Evolutionary conservation across 306 rosid species (phyloP).

Genomic region (Spatholobus suberectus): DNA sequence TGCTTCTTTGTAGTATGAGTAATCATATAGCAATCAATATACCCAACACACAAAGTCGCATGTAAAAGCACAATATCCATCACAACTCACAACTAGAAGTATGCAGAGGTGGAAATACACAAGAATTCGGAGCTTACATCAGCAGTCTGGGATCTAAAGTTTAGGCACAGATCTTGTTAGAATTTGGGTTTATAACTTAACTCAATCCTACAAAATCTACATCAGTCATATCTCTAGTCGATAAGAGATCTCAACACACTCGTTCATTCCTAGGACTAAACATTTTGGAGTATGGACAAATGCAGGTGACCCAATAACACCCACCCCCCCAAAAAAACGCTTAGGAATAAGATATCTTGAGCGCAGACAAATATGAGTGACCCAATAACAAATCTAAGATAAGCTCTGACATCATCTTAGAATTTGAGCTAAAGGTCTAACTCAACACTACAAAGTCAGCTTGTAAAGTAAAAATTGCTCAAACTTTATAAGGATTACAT

Average conservation of each 20-base stretch:
- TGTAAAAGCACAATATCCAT: not conserved
- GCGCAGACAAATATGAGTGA: no score
- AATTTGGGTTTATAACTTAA: no score
- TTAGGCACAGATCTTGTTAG: no score
- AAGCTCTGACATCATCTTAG: not conserved
- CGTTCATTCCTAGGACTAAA: no score
- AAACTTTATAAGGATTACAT: not conserved
- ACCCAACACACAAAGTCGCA: conserved; percentile 11
- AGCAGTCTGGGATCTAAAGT: not conserved
- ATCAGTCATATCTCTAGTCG: no score
- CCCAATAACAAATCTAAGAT: not conserved
- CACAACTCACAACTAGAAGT: not conserved
- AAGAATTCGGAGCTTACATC: not conserved
- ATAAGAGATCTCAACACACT: no score
- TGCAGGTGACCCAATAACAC: no score
- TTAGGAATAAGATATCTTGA: no score
- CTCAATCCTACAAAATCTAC: no score
- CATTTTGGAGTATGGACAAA: no score
- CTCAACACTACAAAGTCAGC: not conserved
- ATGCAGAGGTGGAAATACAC: not conserved
- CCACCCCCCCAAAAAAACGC: no score
- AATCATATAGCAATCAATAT: not conserved
- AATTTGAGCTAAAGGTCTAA: not conserved
- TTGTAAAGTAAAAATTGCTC: not conserved
- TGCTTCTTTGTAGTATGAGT: not conserved